Percentiles rank a stretch among this genome's conserved stretches.
These are phyloP conservation scores for Lactarius vividus DNA, from an alignment of 768 basidiomycete species.

Conservation along the genomic window DNA sequence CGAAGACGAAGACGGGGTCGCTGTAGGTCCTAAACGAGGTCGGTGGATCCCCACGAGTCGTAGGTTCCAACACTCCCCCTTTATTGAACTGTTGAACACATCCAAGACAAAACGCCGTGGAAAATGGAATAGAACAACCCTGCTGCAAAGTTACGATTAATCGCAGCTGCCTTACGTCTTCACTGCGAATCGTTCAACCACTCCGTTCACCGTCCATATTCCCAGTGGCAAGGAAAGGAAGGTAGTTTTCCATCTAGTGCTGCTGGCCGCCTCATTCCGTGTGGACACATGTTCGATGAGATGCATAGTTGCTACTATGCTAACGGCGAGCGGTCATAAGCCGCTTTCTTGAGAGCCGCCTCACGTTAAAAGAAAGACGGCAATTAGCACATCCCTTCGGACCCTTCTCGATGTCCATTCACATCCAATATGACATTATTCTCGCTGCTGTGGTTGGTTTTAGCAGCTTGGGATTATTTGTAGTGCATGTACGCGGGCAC, in stretches of 20 bases:
- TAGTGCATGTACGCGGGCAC: neutral
- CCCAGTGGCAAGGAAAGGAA: neutral
- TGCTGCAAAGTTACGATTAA: neutral
- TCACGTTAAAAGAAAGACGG: neutral
- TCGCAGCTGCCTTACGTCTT: neutral
- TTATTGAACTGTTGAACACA: neutral
- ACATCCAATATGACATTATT: neutral
- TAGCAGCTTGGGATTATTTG: neutral
- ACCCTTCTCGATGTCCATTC: neutral
- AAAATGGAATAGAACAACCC: neutral
- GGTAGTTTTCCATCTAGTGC: neutral
- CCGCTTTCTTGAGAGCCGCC: neutral
- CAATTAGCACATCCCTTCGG: neutral
- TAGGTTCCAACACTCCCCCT: too few species aligned
- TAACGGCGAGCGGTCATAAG: neutral
- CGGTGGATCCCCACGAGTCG: too few species aligned
- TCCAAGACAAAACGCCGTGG: neutral
- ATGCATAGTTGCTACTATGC: neutral
- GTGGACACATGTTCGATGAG: neutral
- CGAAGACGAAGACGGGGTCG: too few species aligned
- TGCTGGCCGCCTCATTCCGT: neutral
- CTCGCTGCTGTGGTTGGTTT: neutral
- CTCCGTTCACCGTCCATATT: neutral
- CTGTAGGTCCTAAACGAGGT: too few species aligned
- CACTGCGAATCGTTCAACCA: neutral